Evolutionary conservation across 2,329 filamentous ascomycete genomes (phyloP), one percentile per base, ranked within the genome.

Genomic region (Cladosporium halotolerans): DNA sequence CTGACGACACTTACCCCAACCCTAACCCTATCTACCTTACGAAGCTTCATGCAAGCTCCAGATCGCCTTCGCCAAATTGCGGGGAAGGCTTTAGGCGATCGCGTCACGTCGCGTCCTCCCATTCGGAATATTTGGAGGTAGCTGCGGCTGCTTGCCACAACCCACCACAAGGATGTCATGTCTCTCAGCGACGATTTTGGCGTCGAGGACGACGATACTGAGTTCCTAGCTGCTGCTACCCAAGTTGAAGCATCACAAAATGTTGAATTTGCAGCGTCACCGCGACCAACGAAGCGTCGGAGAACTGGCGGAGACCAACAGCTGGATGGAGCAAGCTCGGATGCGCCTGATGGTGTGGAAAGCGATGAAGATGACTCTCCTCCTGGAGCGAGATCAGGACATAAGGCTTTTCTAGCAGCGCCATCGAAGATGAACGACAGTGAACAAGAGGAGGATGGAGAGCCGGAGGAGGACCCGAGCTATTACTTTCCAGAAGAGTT

Each of bases 141-240:
- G 23, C 23, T 28, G 4, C 23, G 7, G 23, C 23, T 28, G 23
- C 23, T 28, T 28, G 23, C 23, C 23, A 28, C 23, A 28, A 28
- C 23, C 13, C 36, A 39, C 14, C 33, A 47, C 45, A 11, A n/a
- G 14, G 32, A 51, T 44, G 48, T 40, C 11, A 67, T 66, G 65
- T 56, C 60, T 45, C 55, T 59, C 58, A 67, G 65, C 57, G 65
- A 67, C 49, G 65, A 67, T 44, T 68, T 60, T 40, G 65, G 64
- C 9, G 52, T 61, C 31, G 65, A 66, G 16, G 65, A 62, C 45
- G 66, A 68, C 54, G 66, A 68, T 46, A 63, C 63, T 18, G 58
- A 48, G 32, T 67, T 67, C 52, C 39, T 68, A 34, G 63, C 59
- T 16, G 65, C 58, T 9, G 65, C 66, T 6, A 65, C 65, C 1